Base-by-base conservation (phyloP, 106 monocot genomes). In the Agapanthus africanus region DNA sequence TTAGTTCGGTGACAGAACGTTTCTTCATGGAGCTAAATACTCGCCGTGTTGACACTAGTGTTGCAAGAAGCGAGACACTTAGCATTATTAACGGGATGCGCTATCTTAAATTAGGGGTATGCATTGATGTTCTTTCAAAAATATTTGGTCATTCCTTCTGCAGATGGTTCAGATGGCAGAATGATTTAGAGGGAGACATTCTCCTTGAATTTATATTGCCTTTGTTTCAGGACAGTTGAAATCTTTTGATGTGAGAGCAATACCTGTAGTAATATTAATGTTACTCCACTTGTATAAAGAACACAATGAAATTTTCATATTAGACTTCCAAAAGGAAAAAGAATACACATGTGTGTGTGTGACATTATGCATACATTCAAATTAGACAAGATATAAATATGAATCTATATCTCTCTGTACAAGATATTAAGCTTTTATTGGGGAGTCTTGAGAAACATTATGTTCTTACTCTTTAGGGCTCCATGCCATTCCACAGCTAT, bases 31-130 rank as follows among this genome's bases (percentile, higher is more conserved):
- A 99, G 81, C 77, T 93, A 52, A 93, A 87, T 74, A 80, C 87
- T 69, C 84, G 99, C 1, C 79, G 84, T 56, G 82, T 85, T 38
- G 99, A 99, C 65, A 87, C 87, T 33, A 90, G 73, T 78, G 82
- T 87, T 79, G 78, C 87, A 47, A 93, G 99, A 79, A 99, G 90
- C 65, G 92, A 99, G 80, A 90, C 92, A 66, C 89, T 99, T 14
- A 93, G 87, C 79, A 99, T 99, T 74, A 90, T 99, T 37, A 87
- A 99, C 73, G 99, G 99, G 68, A 99, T 99, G 99, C 99, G 99
- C 75, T 99, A 99, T 63, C 90, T 99, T 65, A 99, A 93, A 74
- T 85, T 99, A 74, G 99, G 99, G 89, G 99, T 99, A 85, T 78
- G 73, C 63, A 36, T 52, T 52, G 35, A 49, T 59, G n/a, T n/a